Base-by-base conservation (phyloP, 208 protist genomes). In the Acanthamoeba healyi region DNA sequence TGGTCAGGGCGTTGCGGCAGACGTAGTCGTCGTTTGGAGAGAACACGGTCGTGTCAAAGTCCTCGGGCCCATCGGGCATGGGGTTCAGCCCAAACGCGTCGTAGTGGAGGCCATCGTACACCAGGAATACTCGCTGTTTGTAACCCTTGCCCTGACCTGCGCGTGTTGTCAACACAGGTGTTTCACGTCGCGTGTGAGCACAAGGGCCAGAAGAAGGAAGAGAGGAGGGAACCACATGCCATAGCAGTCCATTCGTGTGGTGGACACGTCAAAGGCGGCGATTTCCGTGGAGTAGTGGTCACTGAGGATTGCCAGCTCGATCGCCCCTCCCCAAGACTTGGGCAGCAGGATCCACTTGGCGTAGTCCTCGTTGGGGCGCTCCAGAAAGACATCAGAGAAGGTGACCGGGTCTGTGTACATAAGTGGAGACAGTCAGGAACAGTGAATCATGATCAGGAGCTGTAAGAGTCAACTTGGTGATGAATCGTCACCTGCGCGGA, bases 241-340 rank as follows among this genome's bases (percentile, higher is more conserved):
- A 54, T 88, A 95, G 24, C 51, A 74, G 44, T 95, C 94, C 32
- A 93, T 95, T 26, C 94, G 65, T 22, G 77, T 67, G 22, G 94
- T 94, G 24, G 54, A 38, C 29, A 54, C 86, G 56, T 95, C 94
- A 67, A 95, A 56, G 15, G 58, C 94, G 22, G 22, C 84, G 34
- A 95, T 95, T 42, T 95, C 94, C 7, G 94, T 95, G 12, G n/a
- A 24, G 58, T 82, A 95, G 81, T 95, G 67, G 51, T 95, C 58
- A 7, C 40, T 49, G 15, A 95, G 81, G 46, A 95, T 95, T 34
- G 65, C 12, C 24, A 95, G 91, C 56, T 95, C 94, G 34, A 95
- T 91, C 26, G 84, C 94, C 56, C 94, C 94, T 51, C 94, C 94
- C 94, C 94, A 95, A 7, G 65, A 38, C 42, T 86, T 81, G 22